phyloP scores from a whole-genome alignment of 2,329 filamentous ascomycete genomes.

The Rasamsonia emersonii region DNA sequence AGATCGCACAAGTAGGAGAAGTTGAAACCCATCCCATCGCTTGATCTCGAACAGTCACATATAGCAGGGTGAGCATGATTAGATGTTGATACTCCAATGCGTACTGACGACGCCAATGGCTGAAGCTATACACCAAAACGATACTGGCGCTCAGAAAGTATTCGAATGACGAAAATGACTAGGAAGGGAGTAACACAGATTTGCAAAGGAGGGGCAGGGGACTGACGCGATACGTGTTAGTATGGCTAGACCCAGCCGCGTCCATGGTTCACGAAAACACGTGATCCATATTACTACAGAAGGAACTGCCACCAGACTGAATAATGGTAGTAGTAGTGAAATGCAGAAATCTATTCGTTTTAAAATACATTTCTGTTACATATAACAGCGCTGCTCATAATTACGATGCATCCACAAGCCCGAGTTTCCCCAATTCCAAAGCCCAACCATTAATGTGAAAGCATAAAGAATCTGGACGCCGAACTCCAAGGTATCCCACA shows the following conservation, averaged over 20 bases:
- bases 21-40: conserved; percentile 33
- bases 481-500: too few relatives aligned
- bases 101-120: too few relatives aligned
- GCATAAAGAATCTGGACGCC: too few relatives aligned
- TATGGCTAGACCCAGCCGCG: conserved; percentile 11
- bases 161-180: background rate
- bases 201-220: conserved; percentile 2
- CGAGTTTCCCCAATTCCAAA: too few relatives aligned
- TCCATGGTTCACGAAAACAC: conserved; percentile 27
- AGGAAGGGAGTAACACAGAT: background rate
- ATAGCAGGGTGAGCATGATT: conserved; percentile 4
- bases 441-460: too few relatives aligned
- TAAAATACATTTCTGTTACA: too few relatives aligned
- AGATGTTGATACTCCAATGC: too few relatives aligned
- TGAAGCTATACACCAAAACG: too few relatives aligned
- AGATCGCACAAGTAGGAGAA: conserved; percentile 69
- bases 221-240: background rate
- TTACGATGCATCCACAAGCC: too few relatives aligned
- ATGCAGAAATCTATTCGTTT: background rate
- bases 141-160: too few relatives aligned
- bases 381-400: too few relatives aligned
- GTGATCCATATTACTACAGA: conserved; percentile 14
- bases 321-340: background rate
- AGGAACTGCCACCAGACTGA: too few relatives aligned
- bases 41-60: conserved; percentile 1